Evolutionary conservation across 129 eudicot genomes (phyloP).

Genomic region (Silybum marianum): DNA sequence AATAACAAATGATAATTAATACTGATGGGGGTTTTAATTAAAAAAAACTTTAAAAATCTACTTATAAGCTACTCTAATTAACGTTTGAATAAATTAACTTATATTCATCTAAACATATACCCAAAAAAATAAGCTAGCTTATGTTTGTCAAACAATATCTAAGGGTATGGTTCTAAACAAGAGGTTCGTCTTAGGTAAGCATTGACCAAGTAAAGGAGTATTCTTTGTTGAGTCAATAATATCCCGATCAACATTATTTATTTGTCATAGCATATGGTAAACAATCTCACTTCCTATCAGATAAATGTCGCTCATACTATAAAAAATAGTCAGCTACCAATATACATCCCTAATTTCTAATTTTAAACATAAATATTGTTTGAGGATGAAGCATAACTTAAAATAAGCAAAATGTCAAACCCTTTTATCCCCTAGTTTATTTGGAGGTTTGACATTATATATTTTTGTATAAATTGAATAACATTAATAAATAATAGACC

Average conservation of each 20-base stretch:
- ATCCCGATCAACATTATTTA: background rate
- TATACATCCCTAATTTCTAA: background rate
- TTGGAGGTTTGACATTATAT: background rate
- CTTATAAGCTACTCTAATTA: no score
- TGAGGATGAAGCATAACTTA: background rate
- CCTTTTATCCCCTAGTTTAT: background rate
- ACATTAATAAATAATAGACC: background rate
- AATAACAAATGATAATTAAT: no score
- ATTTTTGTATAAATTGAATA: background rate
- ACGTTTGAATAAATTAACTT: no score
- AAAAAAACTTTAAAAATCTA: no score
- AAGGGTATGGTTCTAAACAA: no score
- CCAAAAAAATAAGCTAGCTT: no score
- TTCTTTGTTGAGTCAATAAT: background rate
- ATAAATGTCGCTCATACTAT: background rate
- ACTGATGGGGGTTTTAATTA: no score
- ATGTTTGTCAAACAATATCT: no score
- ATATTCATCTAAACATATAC: no score
- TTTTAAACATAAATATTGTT: background rate
- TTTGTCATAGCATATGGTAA: background rate
- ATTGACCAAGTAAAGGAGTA: background rate
- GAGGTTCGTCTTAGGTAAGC: background rate
- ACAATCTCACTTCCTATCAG: background rate
- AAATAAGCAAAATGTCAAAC: background rate
- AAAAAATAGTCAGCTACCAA: background rate